A percentile compares a stretch with the other conserved stretches of the same genome.
Evolutionary conservation across 805 yeast genomes (phyloP).

Genomic region (Candida michaelii): DNA sequence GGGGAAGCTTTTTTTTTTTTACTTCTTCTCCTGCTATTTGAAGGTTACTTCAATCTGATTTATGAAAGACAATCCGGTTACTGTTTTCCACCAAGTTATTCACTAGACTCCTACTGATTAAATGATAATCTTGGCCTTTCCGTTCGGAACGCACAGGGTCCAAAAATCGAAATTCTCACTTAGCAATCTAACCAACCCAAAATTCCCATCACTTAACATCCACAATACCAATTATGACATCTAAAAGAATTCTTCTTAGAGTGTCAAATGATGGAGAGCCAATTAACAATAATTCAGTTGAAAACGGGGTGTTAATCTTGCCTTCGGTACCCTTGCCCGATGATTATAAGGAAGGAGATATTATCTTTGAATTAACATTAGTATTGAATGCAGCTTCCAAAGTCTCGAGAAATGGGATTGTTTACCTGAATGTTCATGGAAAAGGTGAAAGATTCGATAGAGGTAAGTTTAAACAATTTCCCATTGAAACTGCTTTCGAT

Average conservation of each 20-base stretch:
- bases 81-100: no score
- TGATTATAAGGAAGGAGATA: constrained; percentile 34
- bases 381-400: constrained; percentile 74
- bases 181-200: no score
- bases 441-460: constrained; percentile 51
- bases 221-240: neutral
- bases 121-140: no score
- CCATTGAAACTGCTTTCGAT: constrained; percentile 59
- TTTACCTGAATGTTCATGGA: constrained; percentile 74
- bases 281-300: constrained; percentile 30
- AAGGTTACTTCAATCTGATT: no score
- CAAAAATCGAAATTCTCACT: neutral
- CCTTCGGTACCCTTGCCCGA: constrained; percentile 45
- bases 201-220: no score
- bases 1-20: constrained; percentile 44
- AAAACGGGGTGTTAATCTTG: constrained; percentile 50
- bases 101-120: no score
- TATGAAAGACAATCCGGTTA: no score
- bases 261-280: constrained; percentile 52
- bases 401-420: constrained; percentile 65
- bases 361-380: constrained; percentile 53
- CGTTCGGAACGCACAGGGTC: neutral
- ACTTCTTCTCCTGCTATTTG: no score
- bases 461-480: constrained; percentile 49
- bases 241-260: constrained; percentile 42